Conservation (phyloP, 805 yeast genomes). For the Ogataea ganodermae region DNA sequence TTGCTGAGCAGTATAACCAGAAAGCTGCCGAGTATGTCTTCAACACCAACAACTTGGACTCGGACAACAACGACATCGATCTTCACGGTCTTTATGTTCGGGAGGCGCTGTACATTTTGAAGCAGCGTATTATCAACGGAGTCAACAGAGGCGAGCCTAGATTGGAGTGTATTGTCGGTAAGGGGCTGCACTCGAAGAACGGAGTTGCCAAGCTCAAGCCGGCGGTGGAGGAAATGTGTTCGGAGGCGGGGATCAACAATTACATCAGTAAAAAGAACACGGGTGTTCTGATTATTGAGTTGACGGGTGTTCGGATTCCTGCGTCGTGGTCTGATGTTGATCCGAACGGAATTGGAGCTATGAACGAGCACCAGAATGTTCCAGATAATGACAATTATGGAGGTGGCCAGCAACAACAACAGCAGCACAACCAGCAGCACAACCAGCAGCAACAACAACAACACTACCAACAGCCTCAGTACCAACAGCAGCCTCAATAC, state of each 20-base stretch:
- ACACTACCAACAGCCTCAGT: constrained; percentile 35
- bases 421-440: constrained; percentile 30
- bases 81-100: constrained; percentile 88
- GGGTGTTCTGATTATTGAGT: constrained; percentile 78
- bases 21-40: constrained; percentile 92
- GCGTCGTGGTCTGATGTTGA: constrained; percentile 33
- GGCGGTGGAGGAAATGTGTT: constrained; percentile 78
- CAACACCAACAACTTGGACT: constrained; percentile 82
- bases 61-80: constrained; percentile 85
- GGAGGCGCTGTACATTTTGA: constrained; percentile 81
- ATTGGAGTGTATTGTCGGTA: constrained; percentile 86
- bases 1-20: constrained; percentile 70
- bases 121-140: constrained; percentile 70
- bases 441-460: constrained; percentile 34
- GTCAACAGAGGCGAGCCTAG: constrained; percentile 58
- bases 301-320: constrained; percentile 51
- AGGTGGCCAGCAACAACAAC: constrained; percentile 21
- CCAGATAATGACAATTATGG: constrained; percentile 24
- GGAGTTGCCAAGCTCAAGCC: constrained; percentile 90
- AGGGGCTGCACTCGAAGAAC: constrained; percentile 79
- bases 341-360: constrained; percentile 36
- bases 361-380: constrained; percentile 30
- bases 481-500: constrained; percentile 32
- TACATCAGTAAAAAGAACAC: constrained; percentile 69
- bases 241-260: constrained; percentile 60